A percentile compares a stretch with the other conserved stretches of the same genome.
Evolutionary conservation across 2,329 filamentous ascomycete genomes (phyloP).

Genomic region (Trichoderma hamatum): DNA sequence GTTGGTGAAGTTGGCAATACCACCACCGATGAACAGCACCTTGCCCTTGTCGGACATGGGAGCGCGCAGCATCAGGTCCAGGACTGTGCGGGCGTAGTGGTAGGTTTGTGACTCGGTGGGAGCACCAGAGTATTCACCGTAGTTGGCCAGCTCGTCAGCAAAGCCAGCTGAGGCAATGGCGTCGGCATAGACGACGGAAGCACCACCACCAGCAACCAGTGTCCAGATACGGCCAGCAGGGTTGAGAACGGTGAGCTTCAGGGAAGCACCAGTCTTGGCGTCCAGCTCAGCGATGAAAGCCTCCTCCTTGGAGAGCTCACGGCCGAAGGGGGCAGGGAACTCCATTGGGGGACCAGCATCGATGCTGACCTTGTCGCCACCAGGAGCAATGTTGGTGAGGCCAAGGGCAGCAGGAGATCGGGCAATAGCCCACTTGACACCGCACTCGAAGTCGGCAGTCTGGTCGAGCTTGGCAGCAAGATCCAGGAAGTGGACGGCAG

Average conservation of each 20-base stretch:
- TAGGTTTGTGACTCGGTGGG: slow-evolving; percentile 98
- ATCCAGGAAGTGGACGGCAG: slow-evolving; percentile 96
- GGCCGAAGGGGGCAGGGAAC: slow-evolving; percentile 98
- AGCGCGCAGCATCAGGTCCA: slow-evolving; percentile 95
- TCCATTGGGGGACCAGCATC: slow-evolving; percentile 98
- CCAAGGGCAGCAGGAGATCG: slow-evolving; percentile 88
- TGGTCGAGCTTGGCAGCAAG: slow-evolving; percentile 98
- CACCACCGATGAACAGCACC: slow-evolving; percentile 98
- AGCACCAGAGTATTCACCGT: slow-evolving; percentile 98
- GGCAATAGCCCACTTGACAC: slow-evolving; percentile 97
- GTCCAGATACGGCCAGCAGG: slow-evolving; percentile 93
- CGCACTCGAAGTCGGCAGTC: slow-evolving; percentile 98
- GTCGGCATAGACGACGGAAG: slow-evolving; percentile 97
- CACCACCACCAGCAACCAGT: slow-evolving; percentile 97
- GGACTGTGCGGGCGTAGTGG: slow-evolving; percentile 96
- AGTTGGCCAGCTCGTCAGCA: slow-evolving; percentile 96
- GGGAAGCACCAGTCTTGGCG: slow-evolving; percentile 97
- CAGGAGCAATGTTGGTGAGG: slow-evolving; percentile 66
- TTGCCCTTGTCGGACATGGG: slow-evolving; percentile 87
- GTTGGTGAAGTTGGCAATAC: slow-evolving; percentile 99
- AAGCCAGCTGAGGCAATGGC: slow-evolving; percentile 97
- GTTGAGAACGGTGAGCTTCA: slow-evolving; percentile 98
- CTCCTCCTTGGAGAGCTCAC: slow-evolving; percentile 98
- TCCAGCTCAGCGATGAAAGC: slow-evolving; percentile 98
- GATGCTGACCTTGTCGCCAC: slow-evolving; percentile 79